Evolutionary conservation across 1,284 basidiomycete species (phyloP).

Genomic region (Pseudozyma thailandica): DNA sequence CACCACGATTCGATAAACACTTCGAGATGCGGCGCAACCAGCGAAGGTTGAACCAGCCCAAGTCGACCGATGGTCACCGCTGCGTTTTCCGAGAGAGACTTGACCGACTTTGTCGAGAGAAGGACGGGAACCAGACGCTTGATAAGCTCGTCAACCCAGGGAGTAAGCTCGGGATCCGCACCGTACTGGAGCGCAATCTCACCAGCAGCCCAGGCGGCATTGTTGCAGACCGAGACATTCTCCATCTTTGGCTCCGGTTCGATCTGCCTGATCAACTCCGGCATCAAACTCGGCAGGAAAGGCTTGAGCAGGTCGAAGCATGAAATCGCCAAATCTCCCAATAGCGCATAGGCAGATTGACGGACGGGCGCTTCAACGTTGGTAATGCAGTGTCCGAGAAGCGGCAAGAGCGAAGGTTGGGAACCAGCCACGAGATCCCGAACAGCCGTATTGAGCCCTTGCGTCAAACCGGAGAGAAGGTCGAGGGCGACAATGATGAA

Average conservation of each 20-base stretch:
- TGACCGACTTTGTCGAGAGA: conserved; percentile 86
- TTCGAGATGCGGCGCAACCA: conserved; percentile 88
- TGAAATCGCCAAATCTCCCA: conserved; percentile 97
- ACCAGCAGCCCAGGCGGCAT: conserved; percentile 99
- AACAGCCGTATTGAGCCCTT: conserved; percentile 81
- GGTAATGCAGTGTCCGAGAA: conserved; percentile 67
- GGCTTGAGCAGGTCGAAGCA: conserved; percentile 87
- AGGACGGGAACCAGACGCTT: conserved; percentile 90
- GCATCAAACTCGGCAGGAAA: conserved; percentile 82
- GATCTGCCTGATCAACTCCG: conserved; percentile 87
- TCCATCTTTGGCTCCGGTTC: conserved; percentile 89
- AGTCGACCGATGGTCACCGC: conserved; percentile 98
- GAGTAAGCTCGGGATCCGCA: conserved; percentile 69
- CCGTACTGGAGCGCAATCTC: conserved; percentile 79
- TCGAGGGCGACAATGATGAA: conserved; percentile 92
- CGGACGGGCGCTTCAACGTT: conserved; percentile 94
- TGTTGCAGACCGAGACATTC: conserved; percentile 96
- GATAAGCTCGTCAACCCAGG: conserved; percentile 75
- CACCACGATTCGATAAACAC: conserved; percentile 97
- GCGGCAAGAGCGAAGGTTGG: conserved; percentile 60
- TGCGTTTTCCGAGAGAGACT: conserved; percentile 95
- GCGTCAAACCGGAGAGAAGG: conserved; percentile 91
- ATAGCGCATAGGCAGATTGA: conserved; percentile 94
- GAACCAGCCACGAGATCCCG: conserved; percentile 56
- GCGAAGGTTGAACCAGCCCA: conserved; percentile 86